Percentiles rank a stretch among this genome's conserved stretches.
phyloP scores from a whole-genome alignment of 192 early-diverging fungal species.

The Backusella australiensis region DNA sequence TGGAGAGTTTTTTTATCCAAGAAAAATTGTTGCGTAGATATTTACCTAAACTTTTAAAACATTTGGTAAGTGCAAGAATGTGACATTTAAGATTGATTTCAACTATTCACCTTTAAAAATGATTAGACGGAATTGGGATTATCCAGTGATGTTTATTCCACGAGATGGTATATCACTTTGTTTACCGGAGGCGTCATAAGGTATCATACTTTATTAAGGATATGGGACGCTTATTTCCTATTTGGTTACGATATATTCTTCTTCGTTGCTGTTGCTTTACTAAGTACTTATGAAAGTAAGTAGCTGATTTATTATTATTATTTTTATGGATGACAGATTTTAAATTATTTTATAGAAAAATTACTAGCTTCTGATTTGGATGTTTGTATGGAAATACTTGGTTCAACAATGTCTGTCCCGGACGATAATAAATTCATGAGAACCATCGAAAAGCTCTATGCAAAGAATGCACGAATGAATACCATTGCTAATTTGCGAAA shows the following conservation, averaged over 20 bases:
- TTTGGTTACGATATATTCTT: constrained; percentile 54
- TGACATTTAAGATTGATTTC: not conserved
- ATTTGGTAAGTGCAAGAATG: constrained; percentile 40
- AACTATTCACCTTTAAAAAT: not conserved
- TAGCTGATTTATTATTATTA: not conserved
- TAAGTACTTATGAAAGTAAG: constrained; percentile 49
- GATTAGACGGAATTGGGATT: constrained; percentile 44
- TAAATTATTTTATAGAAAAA: constrained; percentile 17
- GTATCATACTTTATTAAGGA: constrained; percentile 49
- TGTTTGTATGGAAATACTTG: constrained; percentile 41
- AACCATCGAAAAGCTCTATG: constrained; percentile 36
- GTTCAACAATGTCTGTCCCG: constrained; percentile 46
- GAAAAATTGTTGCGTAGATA: constrained; percentile 46
- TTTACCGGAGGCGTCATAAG: constrained; percentile 52
- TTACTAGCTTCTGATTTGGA: constrained; percentile 49
- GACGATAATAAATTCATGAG: constrained; percentile 46
- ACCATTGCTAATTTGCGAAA: not conserved
- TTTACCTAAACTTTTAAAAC: constrained; percentile 41
- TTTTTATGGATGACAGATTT: not conserved
- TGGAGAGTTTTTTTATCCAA: constrained; percentile 57
- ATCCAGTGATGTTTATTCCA: constrained; percentile 48
- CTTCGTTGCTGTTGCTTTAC: constrained; percentile 46
- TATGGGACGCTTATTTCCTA: constrained; percentile 54
- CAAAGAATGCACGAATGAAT: constrained; percentile 11
- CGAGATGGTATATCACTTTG: constrained; percentile 59